A percentile compares a stretch with the other conserved stretches of the same genome.
Evolutionary conservation across 345 rosid species (phyloP).

Genomic region (Carallia brachiata): DNA sequence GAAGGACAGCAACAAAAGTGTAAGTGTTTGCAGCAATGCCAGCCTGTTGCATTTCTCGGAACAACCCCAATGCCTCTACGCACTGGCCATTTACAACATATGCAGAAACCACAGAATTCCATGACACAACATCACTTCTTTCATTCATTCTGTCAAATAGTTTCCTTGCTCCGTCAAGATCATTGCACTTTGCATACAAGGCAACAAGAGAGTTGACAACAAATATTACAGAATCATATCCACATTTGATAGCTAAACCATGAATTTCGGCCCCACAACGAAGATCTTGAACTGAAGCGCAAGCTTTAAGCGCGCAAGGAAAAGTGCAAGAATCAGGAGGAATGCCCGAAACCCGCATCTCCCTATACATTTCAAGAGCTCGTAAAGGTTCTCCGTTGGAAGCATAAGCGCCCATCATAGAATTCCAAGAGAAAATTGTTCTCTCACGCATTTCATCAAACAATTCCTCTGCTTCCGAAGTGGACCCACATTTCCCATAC

Average conservation of each 20-base stretch:
- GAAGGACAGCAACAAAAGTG: conserved; percentile 63
- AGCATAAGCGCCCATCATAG: conserved; percentile 63
- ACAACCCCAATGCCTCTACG: conserved; percentile 52
- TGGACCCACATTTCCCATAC: conserved; percentile 64
- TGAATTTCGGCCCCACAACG: conserved; percentile 58
- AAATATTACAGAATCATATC: conserved; percentile 38
- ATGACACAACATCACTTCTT: conserved; percentile 56
- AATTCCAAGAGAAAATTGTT: conserved; percentile 72
- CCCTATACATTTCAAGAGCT: conserved; percentile 48
- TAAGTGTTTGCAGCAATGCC: conserved; percentile 53
- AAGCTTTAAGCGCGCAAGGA: conserved; percentile 62
- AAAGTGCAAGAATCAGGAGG: conserved; percentile 58
- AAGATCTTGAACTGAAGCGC: conserved; percentile 41
- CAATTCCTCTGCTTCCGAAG: conserved; percentile 51
- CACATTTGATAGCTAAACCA: conserved; percentile 50
- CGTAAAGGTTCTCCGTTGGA: conserved; percentile 47
- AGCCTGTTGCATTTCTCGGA: conserved; percentile 51
- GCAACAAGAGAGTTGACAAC: conserved; percentile 68
- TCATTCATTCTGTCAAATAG: conserved; percentile 47
- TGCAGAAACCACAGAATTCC: conserved; percentile 78
- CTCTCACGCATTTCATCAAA: conserved; percentile 64
- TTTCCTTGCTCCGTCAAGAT: conserved; percentile 53
- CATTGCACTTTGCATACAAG: conserved; percentile 77
- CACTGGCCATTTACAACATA: conserved; percentile 47
- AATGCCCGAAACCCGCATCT: conserved; percentile 50